phyloP scores from a whole-genome alignment of 768 basidiomycete species.

The Mrakia frigida region DNA sequence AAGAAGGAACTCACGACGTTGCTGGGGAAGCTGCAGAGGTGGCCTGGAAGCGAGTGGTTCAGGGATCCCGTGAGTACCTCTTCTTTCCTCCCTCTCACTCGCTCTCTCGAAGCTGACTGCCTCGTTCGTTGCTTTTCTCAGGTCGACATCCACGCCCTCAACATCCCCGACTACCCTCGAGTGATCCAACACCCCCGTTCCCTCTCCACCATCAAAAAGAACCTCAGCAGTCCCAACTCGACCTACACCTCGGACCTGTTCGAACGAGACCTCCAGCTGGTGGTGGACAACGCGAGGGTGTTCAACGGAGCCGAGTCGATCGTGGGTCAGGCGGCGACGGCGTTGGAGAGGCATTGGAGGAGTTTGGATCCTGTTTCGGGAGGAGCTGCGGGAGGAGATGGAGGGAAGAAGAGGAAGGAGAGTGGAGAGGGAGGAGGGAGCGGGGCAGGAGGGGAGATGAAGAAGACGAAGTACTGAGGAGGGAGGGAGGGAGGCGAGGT shows the following conservation, averaged over 20 bases:
- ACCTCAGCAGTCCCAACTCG: constrained; percentile 10
- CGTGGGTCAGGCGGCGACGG: constrained; percentile 21
- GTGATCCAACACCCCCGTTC: constrained; percentile 29
- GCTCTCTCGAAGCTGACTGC: not conserved
- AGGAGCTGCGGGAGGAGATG: too few species aligned
- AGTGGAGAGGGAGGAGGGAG: not conserved
- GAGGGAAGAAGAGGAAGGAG: not conserved
- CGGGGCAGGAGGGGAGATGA: not conserved
- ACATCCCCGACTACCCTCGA: constrained; percentile 28
- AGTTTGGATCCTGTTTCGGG: constrained; percentile 6
- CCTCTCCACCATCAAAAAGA: constrained; percentile 27
- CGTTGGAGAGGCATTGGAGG: constrained; percentile 25
- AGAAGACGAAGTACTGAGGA: constrained; percentile 24
- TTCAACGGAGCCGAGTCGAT: constrained; percentile 30
- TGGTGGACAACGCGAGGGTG: constrained; percentile 28
- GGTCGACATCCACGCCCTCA: constrained; percentile 28
- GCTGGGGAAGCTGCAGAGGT: constrained; percentile 55
- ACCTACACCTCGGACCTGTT: constrained; percentile 23
- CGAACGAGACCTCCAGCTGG: constrained; percentile 29
- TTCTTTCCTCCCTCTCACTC: not conserved
- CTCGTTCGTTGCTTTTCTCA: not conserved
- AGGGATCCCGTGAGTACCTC: constrained; percentile 24
- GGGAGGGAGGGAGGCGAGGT: too few species aligned
- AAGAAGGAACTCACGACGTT: constrained; percentile 70
- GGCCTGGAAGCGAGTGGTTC: constrained; percentile 33